Evolutionary conservation across 805 yeast genomes (phyloP), one percentile per base, ranked within the genome.

Genomic region (Saccharomycopsis vini): DNA sequence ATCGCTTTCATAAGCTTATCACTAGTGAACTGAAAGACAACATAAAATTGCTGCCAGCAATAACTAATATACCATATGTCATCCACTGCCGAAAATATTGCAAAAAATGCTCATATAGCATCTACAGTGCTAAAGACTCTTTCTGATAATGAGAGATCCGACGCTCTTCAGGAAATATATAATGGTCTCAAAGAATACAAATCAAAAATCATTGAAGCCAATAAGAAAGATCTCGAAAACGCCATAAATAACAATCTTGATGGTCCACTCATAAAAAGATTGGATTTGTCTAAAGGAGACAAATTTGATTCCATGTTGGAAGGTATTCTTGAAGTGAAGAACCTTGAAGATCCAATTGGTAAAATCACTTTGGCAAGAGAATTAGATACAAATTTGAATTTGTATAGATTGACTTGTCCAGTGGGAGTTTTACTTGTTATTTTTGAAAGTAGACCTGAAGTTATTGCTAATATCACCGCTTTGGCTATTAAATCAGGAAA

Each of bases 361-460:
- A 82, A 81, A 59, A 64, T 83, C 50, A 82, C 92, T 2, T 67
- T 92, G 54, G 88, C 94, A 30, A 78, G 81, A 35, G 77, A 86
- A 60, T 68, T 92, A 26, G 99, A 92, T 59, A 95, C 87, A 43
- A 94, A 86, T n/a, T 73, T 92, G 51, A 81, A 78, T 40, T 66
- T 92, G 48, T 82, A 78, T 62, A 70, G 95, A 57, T 72, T 90
- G 10, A 81, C 95, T 4, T 84, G 95, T 22, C 98, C 99, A 12
- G 88, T 92, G 4, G 99, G 99, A 16, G 97, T 87, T 0, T 63
- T 92, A 36, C 68, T 92, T 49, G 88, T 92, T 37, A 94, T 92
- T 44, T 92, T 92, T 61, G 99, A 92, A 63, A 78, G 95, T 24
- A 75, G 99, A 57, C 99, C 99, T 31, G 99, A 92, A 61, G 98